Percentiles rank a stretch among this genome's conserved stretches.
phyloP scores from a whole-genome alignment of 2,329 filamentous ascomycete species.

The Aspergillus quadrilineatus region DNA sequence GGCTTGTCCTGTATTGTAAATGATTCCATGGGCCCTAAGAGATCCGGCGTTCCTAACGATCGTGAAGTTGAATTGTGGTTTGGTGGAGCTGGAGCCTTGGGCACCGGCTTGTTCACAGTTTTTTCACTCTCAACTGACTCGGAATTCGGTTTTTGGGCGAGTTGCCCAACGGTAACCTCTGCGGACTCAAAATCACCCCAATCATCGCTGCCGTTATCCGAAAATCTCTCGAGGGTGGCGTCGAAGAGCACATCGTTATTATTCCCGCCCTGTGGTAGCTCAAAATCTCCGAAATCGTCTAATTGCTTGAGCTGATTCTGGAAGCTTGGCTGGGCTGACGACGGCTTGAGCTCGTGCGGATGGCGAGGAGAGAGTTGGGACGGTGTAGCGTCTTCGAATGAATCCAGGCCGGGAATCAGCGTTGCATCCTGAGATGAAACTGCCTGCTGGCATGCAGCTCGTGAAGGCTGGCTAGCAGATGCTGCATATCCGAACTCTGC shows the following conservation, averaged over 20 bases:
- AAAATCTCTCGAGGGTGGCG: conserved; percentile 41
- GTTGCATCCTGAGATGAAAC: conserved; percentile 17
- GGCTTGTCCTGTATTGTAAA: conserved; percentile 29
- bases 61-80: neutral
- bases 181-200: conserved; percentile 49
- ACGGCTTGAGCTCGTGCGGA: neutral
- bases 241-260: conserved; percentile 63
- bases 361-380: conserved; percentile 12
- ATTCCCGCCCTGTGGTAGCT: conserved; percentile 25
- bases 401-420: conserved; percentile 25
- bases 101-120: neutral
- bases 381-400: conserved; percentile 21
- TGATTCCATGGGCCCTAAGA: conserved; percentile 30
- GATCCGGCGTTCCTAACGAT: conserved; percentile 5
- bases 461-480: conserved; percentile 20
- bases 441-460: conserved; percentile 9
- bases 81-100: neutral
- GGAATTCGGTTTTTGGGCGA: neutral
- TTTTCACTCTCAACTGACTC: neutral
- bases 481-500: conserved; percentile 48
- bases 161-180: conserved; percentile 20
- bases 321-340: conserved; percentile 1
- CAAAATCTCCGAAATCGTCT: conserved; percentile 13
- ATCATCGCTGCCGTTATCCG: conserved; percentile 38
- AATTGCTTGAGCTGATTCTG: conserved; percentile 11